These are phyloP conservation scores for Leccinum brunneo-olivaceum DNA, from an alignment of 1,284 basidiomycete species.

Conservation along the genomic window DNA sequence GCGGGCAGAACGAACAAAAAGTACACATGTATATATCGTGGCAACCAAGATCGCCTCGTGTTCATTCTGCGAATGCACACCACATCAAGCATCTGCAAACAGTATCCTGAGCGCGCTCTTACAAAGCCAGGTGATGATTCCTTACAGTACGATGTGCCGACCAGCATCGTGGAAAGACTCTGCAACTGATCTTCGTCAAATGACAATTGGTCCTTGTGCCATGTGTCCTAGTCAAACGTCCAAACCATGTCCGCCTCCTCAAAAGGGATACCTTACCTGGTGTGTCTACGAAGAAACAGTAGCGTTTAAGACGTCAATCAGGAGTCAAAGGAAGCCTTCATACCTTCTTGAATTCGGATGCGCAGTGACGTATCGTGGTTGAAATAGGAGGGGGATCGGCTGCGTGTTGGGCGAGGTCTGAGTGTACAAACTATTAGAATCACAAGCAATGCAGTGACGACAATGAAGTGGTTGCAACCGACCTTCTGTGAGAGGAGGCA, in stretches of 20 bases:
- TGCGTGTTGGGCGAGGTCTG: constrained; percentile 73
- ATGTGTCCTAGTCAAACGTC: constrained; percentile 61
- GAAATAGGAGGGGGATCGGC: constrained; percentile 91
- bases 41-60: constrained; percentile 1
- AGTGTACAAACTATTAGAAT: constrained; percentile 23
- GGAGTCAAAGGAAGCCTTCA: constrained; percentile 16
- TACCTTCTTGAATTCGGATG: constrained; percentile 85
- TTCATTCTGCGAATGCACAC: constrained; percentile 2
- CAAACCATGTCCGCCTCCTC: constrained; percentile 4
- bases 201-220: constrained; percentile 84
- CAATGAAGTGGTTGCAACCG: constrained; percentile 10
- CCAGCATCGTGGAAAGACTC: constrained; percentile 81
- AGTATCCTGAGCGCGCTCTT: constrained; percentile 9
- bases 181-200: constrained; percentile 90
- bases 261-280: constrained; percentile 43
- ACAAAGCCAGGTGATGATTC: constrained; percentile 6
- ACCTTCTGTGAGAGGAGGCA: constrained; percentile 74
- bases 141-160: constrained; percentile 87
- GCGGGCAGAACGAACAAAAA: background rate
- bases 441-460: constrained; percentile 1
- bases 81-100: constrained; percentile 22
- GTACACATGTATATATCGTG: background rate
- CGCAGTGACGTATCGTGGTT: constrained; percentile 83
- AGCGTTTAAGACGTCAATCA: constrained; percentile 13
- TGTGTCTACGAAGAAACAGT: constrained; percentile 46